phyloP scores from a whole-genome alignment of 768 basidiomycete species.

The Pulveroboletus sp. region DNA sequence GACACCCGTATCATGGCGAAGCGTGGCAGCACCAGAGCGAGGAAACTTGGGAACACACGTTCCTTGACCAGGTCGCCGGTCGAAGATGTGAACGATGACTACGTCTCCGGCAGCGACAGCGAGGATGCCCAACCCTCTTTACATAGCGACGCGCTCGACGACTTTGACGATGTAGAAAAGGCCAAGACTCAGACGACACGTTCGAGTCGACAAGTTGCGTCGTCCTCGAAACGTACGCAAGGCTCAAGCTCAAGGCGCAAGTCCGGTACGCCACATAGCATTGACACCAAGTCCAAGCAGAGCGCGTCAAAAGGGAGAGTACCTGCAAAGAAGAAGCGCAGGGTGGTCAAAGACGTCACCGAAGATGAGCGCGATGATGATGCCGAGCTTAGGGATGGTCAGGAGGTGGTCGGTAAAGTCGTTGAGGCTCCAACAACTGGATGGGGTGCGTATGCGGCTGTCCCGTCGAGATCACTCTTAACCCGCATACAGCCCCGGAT shows the following conservation, averaged over 20 bases:
- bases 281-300: conserved; percentile 20
- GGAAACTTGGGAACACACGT: neutral
- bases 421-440: conserved; percentile 81
- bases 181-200: conserved; percentile 16
- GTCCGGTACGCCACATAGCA: neutral
- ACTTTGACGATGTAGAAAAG: conserved; percentile 21
- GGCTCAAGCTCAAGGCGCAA: conserved; percentile 3
- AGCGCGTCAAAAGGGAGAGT: conserved; percentile 15
- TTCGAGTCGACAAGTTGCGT: conserved; percentile 11
- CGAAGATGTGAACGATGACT: conserved; percentile 11
- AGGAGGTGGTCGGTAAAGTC: conserved; percentile 68
- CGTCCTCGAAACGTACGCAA: conserved; percentile 27
- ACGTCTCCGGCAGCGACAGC: conserved; percentile 8
- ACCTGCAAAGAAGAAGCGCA: conserved; percentile 24
- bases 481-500: conserved; percentile 56
- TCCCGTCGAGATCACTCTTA: neutral
- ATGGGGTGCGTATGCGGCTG: conserved; percentile 43
- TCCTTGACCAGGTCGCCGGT: conserved; percentile 2
- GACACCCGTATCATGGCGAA: conserved; percentile 13
- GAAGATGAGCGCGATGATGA: conserved; percentile 35
- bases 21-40: conserved; percentile 7
- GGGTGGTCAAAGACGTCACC: conserved; percentile 8
- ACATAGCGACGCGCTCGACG: conserved; percentile 46
- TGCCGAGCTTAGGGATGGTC: conserved; percentile 53
- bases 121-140: conserved; percentile 17